A percentile compares a stretch with the other conserved stretches of the same genome.
phyloP scores from a whole-genome alignment of 495 filamentous ascomycete genomes.

The Usnea hakonensis region DNA sequence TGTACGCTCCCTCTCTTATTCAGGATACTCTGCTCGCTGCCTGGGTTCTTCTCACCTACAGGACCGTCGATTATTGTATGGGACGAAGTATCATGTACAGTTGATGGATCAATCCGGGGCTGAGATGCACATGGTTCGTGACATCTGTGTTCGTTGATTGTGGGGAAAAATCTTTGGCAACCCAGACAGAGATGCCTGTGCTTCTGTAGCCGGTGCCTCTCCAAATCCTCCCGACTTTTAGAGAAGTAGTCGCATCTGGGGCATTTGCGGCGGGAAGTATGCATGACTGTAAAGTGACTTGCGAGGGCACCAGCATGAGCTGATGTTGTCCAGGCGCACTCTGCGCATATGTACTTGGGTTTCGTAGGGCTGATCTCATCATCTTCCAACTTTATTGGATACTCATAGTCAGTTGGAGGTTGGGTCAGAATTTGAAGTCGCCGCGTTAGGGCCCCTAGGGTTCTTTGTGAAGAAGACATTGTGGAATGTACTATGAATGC shows the following conservation, averaged over 20 bases:
- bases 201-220: not conserved
- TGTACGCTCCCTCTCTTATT: not conserved
- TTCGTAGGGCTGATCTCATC: not conserved
- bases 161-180: not conserved
- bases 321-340: conserved; percentile 12
- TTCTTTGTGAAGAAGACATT: not conserved
- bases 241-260: not conserved
- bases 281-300: not conserved
- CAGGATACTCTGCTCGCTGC: not conserved
- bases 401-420: not conserved
- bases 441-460: not conserved
- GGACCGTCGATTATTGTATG: not conserved
- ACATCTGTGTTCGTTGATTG: not conserved
- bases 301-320: not conserved
- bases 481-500: not conserved
- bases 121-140: not conserved
- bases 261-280: not conserved
- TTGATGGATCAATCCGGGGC: not conserved
- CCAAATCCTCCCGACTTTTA: not conserved
- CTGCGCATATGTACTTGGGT: conserved; percentile 7
- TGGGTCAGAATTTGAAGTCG: not conserved
- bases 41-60: not conserved
- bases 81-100: not conserved
- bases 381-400: not conserved
- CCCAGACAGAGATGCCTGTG: not conserved